Conservation (phyloP, 306 rosid genomes). For the Senna tora region DNA sequence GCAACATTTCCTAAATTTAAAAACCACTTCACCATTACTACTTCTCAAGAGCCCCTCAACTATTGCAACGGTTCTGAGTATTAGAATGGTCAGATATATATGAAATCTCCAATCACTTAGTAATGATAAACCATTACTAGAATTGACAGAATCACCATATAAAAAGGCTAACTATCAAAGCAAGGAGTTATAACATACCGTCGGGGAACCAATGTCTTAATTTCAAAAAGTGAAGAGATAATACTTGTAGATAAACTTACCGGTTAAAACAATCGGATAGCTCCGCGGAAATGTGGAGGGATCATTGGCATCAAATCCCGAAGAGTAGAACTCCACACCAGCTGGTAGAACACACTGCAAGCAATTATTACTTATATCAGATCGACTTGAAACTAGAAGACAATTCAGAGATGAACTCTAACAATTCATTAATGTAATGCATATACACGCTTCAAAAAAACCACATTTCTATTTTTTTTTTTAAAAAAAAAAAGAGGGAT, state of each 20-base stretch:
- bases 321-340: constrained; percentile 72
- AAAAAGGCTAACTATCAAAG: constrained; percentile 34
- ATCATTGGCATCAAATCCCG: constrained; percentile 72
- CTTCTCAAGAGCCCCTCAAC: constrained; percentile 23
- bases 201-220: constrained; percentile 7
- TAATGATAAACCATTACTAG: background rate
- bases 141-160: background rate
- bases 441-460: constrained; percentile 5
- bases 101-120: constrained; percentile 27
- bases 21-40: constrained; percentile 1
- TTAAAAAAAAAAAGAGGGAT: background rate
- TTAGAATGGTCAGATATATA: constrained; percentile 23
- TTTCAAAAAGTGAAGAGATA: constrained; percentile 25
- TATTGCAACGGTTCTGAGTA: constrained; percentile 5
- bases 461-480: background rate
- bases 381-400: constrained; percentile 26
- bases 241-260: constrained; percentile 46
- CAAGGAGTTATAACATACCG: constrained; percentile 6
- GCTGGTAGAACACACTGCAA: constrained; percentile 98
- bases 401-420: constrained; percentile 5
- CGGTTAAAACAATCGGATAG: constrained; percentile 94
- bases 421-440: constrained; percentile 18
- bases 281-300: constrained; percentile 77
- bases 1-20: constrained; percentile 25
- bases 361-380: constrained; percentile 24